A percentile compares a stretch with the other conserved stretches of the same genome.
Conservation (phyloP, 169 alveolate species). For the Plasmodium vivax region DNA sequence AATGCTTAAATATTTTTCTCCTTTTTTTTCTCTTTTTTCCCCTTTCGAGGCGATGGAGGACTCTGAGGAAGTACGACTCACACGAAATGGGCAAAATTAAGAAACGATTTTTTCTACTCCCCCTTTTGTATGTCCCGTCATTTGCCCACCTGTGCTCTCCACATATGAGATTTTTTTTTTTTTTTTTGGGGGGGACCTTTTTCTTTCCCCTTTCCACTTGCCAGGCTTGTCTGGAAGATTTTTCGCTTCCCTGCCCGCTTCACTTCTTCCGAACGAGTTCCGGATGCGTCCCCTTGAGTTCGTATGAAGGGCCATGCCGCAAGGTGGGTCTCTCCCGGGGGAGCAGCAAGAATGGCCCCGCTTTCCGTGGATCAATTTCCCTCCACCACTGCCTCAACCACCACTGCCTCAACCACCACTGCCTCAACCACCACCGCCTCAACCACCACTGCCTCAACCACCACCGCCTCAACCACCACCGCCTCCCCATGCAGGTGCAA, state of each 20-base stretch:
- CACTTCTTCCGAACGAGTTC: slow-evolving; percentile 60
- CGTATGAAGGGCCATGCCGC: slow-evolving; percentile 63
- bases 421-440: no score
- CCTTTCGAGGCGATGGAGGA: slow-evolving; percentile 38
- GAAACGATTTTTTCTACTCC: background rate
- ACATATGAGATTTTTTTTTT: background rate
- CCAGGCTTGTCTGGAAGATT: slow-evolving; percentile 45
- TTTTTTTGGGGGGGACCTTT: background rate
- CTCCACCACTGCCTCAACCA: background rate
- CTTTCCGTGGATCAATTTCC: background rate
- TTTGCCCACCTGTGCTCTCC: background rate
- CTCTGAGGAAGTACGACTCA: slow-evolving; percentile 7
- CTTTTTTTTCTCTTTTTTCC: background rate
- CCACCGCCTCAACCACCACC: no score
- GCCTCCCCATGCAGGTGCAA: slow-evolving; percentile 19
- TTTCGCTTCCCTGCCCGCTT: slow-evolving; percentile 56
- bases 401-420: no score
- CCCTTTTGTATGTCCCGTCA: background rate
- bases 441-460: no score
- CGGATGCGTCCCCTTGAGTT: slow-evolving; percentile 41
- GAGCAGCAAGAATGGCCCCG: background rate
- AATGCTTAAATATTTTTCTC: background rate
- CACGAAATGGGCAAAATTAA: background rate
- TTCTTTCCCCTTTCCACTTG: background rate
- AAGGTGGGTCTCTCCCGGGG: background rate